phyloP scores from a whole-genome alignment of 306 rosid species.

The Prunus padus region DNA sequence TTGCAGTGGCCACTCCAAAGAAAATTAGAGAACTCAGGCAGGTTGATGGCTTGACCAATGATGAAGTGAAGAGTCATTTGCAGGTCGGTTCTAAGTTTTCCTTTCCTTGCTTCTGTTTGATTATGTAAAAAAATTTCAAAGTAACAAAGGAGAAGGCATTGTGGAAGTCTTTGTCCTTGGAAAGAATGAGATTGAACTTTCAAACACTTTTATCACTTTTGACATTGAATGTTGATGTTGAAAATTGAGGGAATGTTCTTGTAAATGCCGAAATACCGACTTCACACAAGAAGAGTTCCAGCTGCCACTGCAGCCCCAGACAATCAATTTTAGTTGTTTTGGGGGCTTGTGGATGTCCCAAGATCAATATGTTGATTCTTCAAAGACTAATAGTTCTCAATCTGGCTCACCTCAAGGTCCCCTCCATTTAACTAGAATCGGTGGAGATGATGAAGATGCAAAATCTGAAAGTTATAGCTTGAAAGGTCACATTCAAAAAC shows the following conservation, averaged over 20 bases:
- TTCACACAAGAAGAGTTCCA: conserved; percentile 79
- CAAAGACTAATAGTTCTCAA: conserved; percentile 67
- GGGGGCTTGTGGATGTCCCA: conserved; percentile 78
- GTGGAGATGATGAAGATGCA: conserved; percentile 75
- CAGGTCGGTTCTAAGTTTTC: conserved; percentile 59
- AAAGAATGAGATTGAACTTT: no score
- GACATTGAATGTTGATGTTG: background rate
- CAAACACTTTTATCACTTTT: no score
- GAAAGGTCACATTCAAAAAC: no score
- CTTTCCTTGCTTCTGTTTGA: no score
- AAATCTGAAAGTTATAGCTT: no score
- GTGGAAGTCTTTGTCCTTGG: background rate
- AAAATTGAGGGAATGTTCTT: conserved; percentile 11
- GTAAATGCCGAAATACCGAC: conserved; percentile 78
- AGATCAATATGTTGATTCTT: no score
- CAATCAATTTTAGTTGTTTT: conserved; percentile 59
- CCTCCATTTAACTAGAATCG: conserved; percentile 60
- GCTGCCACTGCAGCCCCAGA: conserved; percentile 29
- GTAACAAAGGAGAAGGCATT: no score
- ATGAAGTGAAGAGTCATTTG: conserved; percentile 96
- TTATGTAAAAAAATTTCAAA: no score
- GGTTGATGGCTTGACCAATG: conserved; percentile 92
- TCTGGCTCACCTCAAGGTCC: conserved; percentile 93
- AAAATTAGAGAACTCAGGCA: conserved; percentile 96
- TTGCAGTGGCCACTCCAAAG: conserved; percentile 90